Base-by-base conservation (phyloP, 257 asterid species). In the Solanum dulcamara region DNA sequence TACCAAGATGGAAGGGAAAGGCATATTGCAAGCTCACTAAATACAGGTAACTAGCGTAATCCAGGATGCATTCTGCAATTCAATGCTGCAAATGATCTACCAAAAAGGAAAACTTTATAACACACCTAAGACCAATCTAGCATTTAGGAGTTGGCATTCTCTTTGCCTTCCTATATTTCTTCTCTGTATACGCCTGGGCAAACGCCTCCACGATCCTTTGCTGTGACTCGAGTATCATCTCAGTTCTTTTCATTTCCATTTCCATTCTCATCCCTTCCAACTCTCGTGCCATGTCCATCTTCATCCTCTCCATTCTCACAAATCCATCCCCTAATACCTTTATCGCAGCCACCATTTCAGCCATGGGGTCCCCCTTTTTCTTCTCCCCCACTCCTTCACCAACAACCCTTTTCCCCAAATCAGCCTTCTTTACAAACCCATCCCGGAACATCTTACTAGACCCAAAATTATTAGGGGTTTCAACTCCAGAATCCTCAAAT, bases 211-310 rank as follows among this genome's bases (percentile, higher is more conserved):
- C 92, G 68, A 95, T 91, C 90, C 91, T 93, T 88, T 92, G 97
- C 92, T 97, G 98, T 0, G 97, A 93, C 74, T 95, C 98, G 2
- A 97, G 92, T 51, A 97, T 92, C 98, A 95, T 95, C 89, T 95
- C 97, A 0, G 99, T 94, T 87, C 96, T 93, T 93, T 95, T 97
- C 95, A 95, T 90, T 90, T 97, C 99, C 98, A 94, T 93, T 86
- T 97, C 98, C 99, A 95, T 94, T 83, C 97, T 85, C 97, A 91
- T 93, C 88, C 92, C 91, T 90, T 96, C 99, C 48, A 94, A 88
- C 85, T 94, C 95, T 85, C 94, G 88, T 32, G 93, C 94, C 92
- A 93, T 92, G 42, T 97, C 99, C 98, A 97, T 97, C 88, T 97
- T 97, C 89, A 89, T 93, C 87, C 92, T 95, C 98, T 97, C 99